Conservation (phyloP, 495 filamentous ascomycete species). For the Filosporella fistucella region DNA sequence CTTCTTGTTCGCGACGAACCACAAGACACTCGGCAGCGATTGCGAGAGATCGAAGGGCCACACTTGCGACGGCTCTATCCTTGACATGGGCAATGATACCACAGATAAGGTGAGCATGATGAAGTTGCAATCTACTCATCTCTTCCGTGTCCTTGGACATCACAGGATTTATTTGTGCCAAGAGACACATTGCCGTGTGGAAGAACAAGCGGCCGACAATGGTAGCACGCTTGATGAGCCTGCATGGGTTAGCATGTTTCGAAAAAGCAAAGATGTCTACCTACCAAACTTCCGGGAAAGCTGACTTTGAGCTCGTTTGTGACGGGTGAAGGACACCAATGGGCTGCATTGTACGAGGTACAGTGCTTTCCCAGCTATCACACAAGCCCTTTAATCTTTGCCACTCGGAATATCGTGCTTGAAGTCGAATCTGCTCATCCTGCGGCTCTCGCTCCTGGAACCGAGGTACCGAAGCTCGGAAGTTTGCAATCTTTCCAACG, state of each 20-base stretch:
- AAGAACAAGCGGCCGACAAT: constrained; percentile 87
- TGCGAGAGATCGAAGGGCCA: constrained; percentile 72
- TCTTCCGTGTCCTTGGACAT: constrained; percentile 49
- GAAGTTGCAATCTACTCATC: constrained; percentile 62
- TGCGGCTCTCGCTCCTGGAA: constrained; percentile 54
- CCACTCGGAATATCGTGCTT: constrained; percentile 73
- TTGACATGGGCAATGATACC: constrained; percentile 83
- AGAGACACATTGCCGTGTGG: constrained; percentile 74
- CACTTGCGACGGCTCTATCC: constrained; percentile 71
- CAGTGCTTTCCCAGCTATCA: constrained; percentile 71
- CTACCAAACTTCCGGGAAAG: constrained; percentile 86
- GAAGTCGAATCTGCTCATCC: constrained; percentile 57
- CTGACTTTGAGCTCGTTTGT: constrained; percentile 62
- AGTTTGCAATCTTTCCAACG: constrained; percentile 82
- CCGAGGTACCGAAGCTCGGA: constrained; percentile 62
- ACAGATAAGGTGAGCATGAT: constrained; percentile 76
- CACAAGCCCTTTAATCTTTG: constrained; percentile 65
- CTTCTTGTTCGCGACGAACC: constrained; percentile 68
- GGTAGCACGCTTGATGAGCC: constrained; percentile 78
- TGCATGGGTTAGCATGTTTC: constrained; percentile 27
- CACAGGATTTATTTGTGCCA: constrained; percentile 76
- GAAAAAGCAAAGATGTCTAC: constrained; percentile 20
- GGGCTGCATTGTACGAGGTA: constrained; percentile 83
- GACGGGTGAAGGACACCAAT: constrained; percentile 70
- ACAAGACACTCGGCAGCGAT: constrained; percentile 74